Base-by-base conservation (phyloP, 2,329 filamentous ascomycete species). In the Amphichorda felina region DNA sequence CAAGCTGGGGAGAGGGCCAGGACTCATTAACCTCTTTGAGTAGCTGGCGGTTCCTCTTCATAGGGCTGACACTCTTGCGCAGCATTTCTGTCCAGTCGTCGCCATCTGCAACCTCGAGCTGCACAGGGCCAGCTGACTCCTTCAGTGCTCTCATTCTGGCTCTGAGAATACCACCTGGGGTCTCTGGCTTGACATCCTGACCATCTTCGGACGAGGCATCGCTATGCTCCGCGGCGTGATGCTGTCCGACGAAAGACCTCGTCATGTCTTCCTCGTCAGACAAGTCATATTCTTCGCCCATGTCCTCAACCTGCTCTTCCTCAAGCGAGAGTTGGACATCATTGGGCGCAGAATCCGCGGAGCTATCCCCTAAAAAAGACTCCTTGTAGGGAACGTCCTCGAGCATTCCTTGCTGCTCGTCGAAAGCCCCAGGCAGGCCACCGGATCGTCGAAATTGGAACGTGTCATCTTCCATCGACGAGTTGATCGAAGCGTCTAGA, bases 1-100 rank as follows among this genome's bases (percentile, higher is more conserved):
- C 46, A 16, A 49, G 40, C 21, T 49, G 45, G 38, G 49, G 53
- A 3, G 47, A 48, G 9, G 58, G 54, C 2, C 81, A 59, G 61
- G 16, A 25, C 5, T 80, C 64, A 68, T 79, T 59, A 60, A 72
- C 50, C 18, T 67, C 69, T 47, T 66, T 69, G 28, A 79, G 68
- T 24, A 91, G 65, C 19, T 79, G 80, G 40, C 89, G 83, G 61
- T 95, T 83, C 50, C 91, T 81, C 64, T 96, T 96, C 51, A 84
- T 79, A 5, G 91, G 89, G 50, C 86, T 94, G 46, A 96, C 86
- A 5, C 91, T 96, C 45, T 87, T 87, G 55, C 87, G 84, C 43
- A 98, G 69, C 63, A 95, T 88, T 47, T 91, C 82, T 46, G 87
- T 82, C 91, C 91, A 98, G 54, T 94, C 82, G 40, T 88, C 84